Base-by-base conservation (phyloP, 371 early-diverging fungal species). In the Blastocladiella emersonii region DNA sequence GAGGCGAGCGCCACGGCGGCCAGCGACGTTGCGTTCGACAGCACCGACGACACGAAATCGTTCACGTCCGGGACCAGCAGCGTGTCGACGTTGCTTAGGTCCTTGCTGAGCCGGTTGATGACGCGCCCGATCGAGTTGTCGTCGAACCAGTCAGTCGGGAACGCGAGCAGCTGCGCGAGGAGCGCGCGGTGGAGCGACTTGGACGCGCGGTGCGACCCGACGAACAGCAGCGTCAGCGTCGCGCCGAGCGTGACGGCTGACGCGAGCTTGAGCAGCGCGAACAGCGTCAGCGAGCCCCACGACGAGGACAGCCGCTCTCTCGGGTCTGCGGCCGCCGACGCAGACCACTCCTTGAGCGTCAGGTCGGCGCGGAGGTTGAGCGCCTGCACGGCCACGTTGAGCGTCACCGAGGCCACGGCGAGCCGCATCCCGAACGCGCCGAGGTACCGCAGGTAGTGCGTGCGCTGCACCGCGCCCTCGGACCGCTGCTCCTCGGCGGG, bases 91-190 rank as follows among this genome's bases (percentile, higher is more conserved):
- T 65, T 39, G 56, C 70, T 71, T 23, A 76, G 64, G 65, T 81
- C 81, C 66, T 74, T 76, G 30, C 70, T 68, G 63, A 80, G 79
- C 36, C 81, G 60, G 61, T 76, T 79, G 51, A 80, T 34, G 48
- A 80, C 72, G 37, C 79, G 67, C 4, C 81, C 81, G 21, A 77
- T 37, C 41, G 81, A 78, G n/a, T 74, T 78, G 57, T 60, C 68
- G 59, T 59, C 59, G 17, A 59, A 59, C 41, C 37, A 59, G 25
- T 8, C 7, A 3, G 21, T 34, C 4, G 59, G 59, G 21, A 43
- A 12, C 1, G 37, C 41, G 1, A 59, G 36, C 1, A 59, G 25
- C 30, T 43, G 59, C 13, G 12, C 36, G 27, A 59, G 15, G 37
- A 59, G 37, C 7, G 25, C 41, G 43, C 32, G n/a, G 37, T 59